These are phyloP conservation scores for Ogataea minuta DNA, from an alignment of 805 yeast genomes.

Conservation along the genomic window DNA sequence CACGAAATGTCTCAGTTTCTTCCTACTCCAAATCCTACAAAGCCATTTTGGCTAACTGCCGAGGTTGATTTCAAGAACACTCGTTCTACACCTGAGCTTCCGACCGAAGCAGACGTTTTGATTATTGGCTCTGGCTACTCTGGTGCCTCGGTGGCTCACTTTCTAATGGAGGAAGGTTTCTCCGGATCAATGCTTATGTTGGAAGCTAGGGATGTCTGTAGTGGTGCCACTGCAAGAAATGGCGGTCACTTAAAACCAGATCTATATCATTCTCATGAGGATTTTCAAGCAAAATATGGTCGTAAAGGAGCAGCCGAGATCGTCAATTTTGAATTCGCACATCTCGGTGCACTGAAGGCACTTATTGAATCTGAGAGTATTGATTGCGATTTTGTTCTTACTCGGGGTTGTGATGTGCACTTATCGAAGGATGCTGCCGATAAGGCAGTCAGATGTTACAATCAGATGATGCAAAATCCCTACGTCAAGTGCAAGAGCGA, in stretches of 20 bases:
- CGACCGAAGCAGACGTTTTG: constrained; percentile 37
- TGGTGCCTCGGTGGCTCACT: constrained; percentile 40
- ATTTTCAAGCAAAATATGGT: constrained; percentile 22
- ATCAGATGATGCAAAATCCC: constrained; percentile 28
- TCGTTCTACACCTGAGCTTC: constrained; percentile 30
- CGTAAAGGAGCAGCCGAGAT: constrained; percentile 35
- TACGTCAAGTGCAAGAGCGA: constrained; percentile 30
- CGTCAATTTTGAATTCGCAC: constrained; percentile 38
- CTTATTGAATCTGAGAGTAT: constrained; percentile 34
- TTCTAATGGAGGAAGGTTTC: constrained; percentile 29
- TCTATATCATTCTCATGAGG: constrained; percentile 19
- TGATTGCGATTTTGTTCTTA: constrained; percentile 33
- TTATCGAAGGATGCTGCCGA: constrained; percentile 12
- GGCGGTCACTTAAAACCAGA: constrained; percentile 49
- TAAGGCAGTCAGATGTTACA: constrained; percentile 15
- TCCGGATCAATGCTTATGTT: constrained; percentile 9
- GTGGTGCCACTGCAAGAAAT: constrained; percentile 47
- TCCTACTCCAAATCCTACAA: constrained; percentile 23
- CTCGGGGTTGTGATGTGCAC: constrained; percentile 33
- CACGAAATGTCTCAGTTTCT: constrained; percentile 10
- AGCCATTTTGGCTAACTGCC: constrained; percentile 19
- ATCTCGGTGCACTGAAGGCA: constrained; percentile 33
- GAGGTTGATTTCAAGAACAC: constrained; percentile 13
- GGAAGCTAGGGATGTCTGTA: constrained; percentile 43
- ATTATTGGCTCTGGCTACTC: constrained; percentile 47